Evolutionary conservation across 2,329 filamentous ascomycete species (phyloP), one percentile per base, ranked within the genome.

Genomic region (Metarhizium guizhouense): DNA sequence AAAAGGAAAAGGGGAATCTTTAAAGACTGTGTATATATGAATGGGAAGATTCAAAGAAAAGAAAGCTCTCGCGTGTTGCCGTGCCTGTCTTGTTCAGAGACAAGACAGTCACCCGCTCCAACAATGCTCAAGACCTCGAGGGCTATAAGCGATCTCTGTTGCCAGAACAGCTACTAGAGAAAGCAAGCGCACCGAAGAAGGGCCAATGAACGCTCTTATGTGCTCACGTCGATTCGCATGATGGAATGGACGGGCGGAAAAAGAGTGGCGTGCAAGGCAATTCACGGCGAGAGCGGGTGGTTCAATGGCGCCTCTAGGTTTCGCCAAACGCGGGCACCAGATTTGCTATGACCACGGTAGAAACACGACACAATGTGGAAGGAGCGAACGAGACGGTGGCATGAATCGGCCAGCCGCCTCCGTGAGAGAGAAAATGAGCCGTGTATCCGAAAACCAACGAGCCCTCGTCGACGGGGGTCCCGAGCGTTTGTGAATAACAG

Each of bases 191-290:
- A 52, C 43, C 14, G 38, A n/a, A n/a, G 36, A 40, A 30, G 36
- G 14, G 20, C 30, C 6, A n/a, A 34, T 25, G 45, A 20, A 52
- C 42, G 43, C 40, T 54, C 34, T 43, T 43, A 25, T 47, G 49
- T 18, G 7, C 1, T 36, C 18, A 45, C n/a, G 53, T 43, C 38
- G 10, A 32, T 52, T 55, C 36, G 53, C 56, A 57, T 57, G 53
- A 50, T 57, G 34, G 6, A 49, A 20, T 8, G 20, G 25, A 34
- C 36, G 4, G 29, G 2, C 20, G 4, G 14, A 25, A 30, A 51
- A 36, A 47, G 43, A 40, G 20, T 48, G 10, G 34, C 25, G 42
- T 30, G 34, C 52, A 51, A 36, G 32, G n/a, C 42, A 16, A 16
- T 45, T 25, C n/a, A 20, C 42, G 14, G 14, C 42, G 42, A 45